These are phyloP conservation scores for Peribolospora kevripleyi DNA, from an alignment of 768 basidiomycete genomes.

Conservation along the genomic window DNA sequence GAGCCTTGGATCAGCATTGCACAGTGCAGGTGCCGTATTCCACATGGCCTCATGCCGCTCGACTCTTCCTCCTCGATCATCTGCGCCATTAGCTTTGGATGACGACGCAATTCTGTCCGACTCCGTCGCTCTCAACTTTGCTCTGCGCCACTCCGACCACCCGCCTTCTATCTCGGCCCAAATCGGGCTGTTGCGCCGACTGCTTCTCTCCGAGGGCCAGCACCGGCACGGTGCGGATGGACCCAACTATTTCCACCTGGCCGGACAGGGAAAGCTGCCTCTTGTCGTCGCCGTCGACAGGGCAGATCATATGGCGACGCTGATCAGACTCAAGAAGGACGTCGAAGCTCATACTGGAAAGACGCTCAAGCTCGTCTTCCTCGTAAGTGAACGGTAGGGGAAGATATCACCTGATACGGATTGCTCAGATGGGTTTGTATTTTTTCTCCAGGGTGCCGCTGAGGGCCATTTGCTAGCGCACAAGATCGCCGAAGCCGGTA, in stretches of 20 bases:
- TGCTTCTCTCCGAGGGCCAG: constrained; percentile 26
- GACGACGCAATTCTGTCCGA: constrained; percentile 37
- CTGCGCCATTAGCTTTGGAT: constrained; percentile 22
- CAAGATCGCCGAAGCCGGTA: constrained; percentile 37
- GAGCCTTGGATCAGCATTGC: background rate
- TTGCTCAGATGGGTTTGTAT: background rate
- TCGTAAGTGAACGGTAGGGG: too few relatives aligned
- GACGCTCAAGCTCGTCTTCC: constrained; percentile 17
- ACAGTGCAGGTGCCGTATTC: too few relatives aligned
- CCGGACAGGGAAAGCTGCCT: constrained; percentile 29
- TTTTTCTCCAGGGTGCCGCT: constrained; percentile 24
- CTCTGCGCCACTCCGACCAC: constrained; percentile 26
- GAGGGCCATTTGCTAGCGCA: constrained; percentile 52
- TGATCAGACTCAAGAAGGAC: constrained; percentile 41
- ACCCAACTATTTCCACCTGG: background rate
- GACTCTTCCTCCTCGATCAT: background rate
- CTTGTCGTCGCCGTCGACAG: constrained; percentile 39
- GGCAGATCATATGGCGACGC: constrained; percentile 43
- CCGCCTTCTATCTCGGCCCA: constrained; percentile 50
- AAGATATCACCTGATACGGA: too few relatives aligned
- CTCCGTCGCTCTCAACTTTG: constrained; percentile 41
- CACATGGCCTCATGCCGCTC: too few relatives aligned
- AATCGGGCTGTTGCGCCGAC: constrained; percentile 42
- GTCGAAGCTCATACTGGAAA: constrained; percentile 26
- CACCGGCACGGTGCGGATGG: background rate